Evolutionary conservation across 2,329 filamentous ascomycete genomes (phyloP).

Genomic region (Arthroderma sp.): DNA sequence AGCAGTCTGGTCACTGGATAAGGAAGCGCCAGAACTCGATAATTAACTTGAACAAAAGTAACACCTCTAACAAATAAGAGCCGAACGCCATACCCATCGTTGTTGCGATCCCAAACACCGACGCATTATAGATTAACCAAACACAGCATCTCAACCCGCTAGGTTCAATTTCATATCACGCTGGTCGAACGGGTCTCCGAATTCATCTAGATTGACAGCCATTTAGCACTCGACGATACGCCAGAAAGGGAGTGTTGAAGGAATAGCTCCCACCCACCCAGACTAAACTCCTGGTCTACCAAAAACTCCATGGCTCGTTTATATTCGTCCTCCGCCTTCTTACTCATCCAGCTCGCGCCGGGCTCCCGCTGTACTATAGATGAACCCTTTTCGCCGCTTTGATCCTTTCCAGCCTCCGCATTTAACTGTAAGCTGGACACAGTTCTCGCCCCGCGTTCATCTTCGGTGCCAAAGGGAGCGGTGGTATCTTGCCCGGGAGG

Average conservation of each 20-base stretch:
- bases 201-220: conserved; percentile 23
- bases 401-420: conserved; percentile 3
- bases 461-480: conserved; percentile 9
- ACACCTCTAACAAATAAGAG: no score
- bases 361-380: conserved; percentile 23
- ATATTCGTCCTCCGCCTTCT: conserved; percentile 45
- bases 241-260: background rate
- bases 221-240: background rate
- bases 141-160: background rate
- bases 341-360: conserved; percentile 41
- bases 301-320: conserved; percentile 37
- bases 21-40: no score
- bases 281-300: conserved; percentile 39
- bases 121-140: background rate
- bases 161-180: conserved; percentile 19
- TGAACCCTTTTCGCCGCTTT: conserved; percentile 1
- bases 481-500: conserved; percentile 9
- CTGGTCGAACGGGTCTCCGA: conserved; percentile 35
- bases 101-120: background rate
- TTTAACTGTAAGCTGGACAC: background rate
- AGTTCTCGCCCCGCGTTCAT: background rate
- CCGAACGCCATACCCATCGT: no score
- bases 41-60: no score
- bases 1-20: no score
- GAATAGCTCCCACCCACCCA: conserved; percentile 23